These are phyloP conservation scores for Orobanche coerulescens DNA, from an alignment of 257 asterid species.

Conservation along the genomic window DNA sequence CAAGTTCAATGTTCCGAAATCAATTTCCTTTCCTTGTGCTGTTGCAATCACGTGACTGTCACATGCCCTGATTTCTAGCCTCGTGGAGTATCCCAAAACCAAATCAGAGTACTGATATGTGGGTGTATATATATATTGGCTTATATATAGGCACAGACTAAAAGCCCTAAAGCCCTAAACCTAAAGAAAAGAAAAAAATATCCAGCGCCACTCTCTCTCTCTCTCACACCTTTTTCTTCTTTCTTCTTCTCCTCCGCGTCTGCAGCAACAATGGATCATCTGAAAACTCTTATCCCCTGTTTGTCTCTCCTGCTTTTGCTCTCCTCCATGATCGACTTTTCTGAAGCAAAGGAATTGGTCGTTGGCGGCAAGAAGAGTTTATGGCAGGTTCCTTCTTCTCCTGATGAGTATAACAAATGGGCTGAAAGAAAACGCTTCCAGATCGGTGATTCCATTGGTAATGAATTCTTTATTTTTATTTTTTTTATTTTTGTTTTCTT, in stretches of 20 bases:
- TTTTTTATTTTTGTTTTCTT: neutral
- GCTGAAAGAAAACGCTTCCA: conserved; percentile 36
- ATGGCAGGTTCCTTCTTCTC: conserved; percentile 54
- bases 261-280: conserved; percentile 27
- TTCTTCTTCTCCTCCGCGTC: neutral
- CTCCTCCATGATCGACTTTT: conserved; percentile 10
- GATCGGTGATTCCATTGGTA: conserved; percentile 61
- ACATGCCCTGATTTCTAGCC: conserved; percentile 2
- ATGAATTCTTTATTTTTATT: neutral
- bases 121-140: conserved; percentile 15
- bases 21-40: neutral
- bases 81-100: conserved; percentile 12
- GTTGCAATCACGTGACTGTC: conserved; percentile 3
- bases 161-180: neutral
- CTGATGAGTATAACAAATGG: conserved; percentile 42
- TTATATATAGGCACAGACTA: neutral
- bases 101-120: neutral
- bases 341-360: conserved; percentile 32
- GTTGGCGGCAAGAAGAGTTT: conserved; percentile 30
- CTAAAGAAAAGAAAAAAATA: neutral
- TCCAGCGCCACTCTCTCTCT: neutral
- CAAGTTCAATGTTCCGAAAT: conserved; percentile 10
- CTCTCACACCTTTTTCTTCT: neutral
- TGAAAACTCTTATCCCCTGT: conserved; percentile 21
- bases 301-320: conserved; percentile 23